phyloP scores from a whole-genome alignment of 768 basidiomycete species.

The Trametes elegans region DNA sequence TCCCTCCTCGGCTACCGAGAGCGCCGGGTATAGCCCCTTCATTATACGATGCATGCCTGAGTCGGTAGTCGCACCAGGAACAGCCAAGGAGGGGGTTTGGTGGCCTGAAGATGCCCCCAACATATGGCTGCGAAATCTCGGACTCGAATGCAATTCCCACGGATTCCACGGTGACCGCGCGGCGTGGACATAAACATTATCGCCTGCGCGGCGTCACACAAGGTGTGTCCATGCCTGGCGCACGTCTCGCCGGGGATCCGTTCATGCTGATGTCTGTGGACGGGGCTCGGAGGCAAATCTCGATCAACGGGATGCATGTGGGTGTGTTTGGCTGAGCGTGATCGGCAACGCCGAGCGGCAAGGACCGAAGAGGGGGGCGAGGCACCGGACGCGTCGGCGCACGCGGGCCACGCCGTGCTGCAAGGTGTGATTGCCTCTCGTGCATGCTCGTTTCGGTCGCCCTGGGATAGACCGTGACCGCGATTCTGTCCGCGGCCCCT shows the following conservation, averaged over 20 bases:
- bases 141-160: no score
- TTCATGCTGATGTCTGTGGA: no score
- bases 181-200: no score
- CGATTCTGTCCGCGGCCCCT: slow-evolving; percentile 6
- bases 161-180: background rate
- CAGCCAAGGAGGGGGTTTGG: no score
- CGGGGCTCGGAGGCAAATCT: background rate
- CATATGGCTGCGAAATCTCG: no score
- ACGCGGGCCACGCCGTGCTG: background rate
- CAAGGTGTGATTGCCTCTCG: slow-evolving; percentile 2
- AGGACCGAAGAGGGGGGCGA: background rate
- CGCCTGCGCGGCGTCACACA: no score
- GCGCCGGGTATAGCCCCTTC: no score
- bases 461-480: slow-evolving; percentile 9
- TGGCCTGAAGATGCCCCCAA: no score
- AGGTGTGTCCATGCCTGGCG: no score
- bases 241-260: no score
- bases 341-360: slow-evolving; percentile 9
- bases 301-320: background rate
- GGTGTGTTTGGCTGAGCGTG: background rate
- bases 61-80: background rate
- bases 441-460: slow-evolving; percentile 2
- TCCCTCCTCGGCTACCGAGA: no score
- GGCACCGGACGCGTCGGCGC: background rate
- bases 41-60: background rate